Percentiles rank a stretch among this genome's conserved stretches.
Conservation (phyloP, 1,284 basidiomycete genomes). For the Irpex sp. region DNA sequence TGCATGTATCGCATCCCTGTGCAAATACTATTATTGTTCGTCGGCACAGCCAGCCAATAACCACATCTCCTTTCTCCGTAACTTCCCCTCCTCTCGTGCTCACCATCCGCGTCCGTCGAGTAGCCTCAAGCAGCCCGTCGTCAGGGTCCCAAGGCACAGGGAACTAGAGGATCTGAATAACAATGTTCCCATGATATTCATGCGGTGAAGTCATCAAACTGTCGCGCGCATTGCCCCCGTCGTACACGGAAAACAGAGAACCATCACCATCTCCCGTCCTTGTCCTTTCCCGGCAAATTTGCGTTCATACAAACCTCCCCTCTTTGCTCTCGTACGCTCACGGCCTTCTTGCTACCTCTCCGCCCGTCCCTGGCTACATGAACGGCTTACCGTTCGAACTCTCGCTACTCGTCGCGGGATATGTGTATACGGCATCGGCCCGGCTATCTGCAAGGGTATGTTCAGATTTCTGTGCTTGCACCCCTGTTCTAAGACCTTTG, state of each 20-base stretch:
- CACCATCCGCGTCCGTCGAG: too few species aligned
- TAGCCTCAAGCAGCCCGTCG: background rate
- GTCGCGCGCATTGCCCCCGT: background rate
- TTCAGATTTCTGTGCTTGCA: background rate
- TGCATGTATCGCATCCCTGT: background rate
- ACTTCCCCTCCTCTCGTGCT: too few species aligned
- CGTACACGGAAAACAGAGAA: background rate
- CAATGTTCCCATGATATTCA: background rate
- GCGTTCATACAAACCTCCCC: background rate
- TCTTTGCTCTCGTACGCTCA: background rate
- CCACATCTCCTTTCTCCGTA: too few species aligned
- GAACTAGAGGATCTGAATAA: background rate
- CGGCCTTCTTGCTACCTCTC: background rate
- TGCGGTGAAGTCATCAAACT: background rate
- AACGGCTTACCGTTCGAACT: slow-evolving; percentile 1
- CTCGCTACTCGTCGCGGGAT: background rate
- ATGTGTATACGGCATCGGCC: background rate
- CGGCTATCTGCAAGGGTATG: background rate
- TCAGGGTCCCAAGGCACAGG: background rate
- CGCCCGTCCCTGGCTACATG: background rate
- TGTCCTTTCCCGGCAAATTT: background rate
- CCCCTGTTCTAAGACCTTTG: background rate
- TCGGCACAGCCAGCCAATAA: background rate
- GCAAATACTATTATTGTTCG: background rate
- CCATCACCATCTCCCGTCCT: background rate